These are phyloP conservation scores for Trichoderma citrinoviride DNA, from an alignment of 2,329 filamentous ascomycete genomes.

Conservation along the genomic window DNA sequence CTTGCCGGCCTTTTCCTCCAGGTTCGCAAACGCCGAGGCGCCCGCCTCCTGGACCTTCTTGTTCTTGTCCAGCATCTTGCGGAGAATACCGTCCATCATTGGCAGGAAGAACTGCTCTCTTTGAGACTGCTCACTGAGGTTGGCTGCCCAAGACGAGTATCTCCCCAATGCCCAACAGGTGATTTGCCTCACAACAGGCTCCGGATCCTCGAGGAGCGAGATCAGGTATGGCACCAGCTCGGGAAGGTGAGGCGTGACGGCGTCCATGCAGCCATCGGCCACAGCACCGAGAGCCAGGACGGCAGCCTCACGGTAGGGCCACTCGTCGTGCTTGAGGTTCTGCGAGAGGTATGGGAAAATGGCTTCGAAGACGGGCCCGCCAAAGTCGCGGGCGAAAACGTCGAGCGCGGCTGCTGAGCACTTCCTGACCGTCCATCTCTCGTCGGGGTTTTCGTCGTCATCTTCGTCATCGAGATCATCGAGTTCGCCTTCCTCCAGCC, in stretches of 20 bases:
- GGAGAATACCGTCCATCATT: constrained; percentile 94
- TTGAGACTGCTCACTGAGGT: constrained; percentile 63
- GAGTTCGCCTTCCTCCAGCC: constrained; percentile 85
- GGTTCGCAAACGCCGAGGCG: constrained; percentile 90
- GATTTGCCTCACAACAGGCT: constrained; percentile 92
- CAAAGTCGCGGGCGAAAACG: constrained; percentile 88
- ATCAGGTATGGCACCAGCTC: constrained; percentile 89
- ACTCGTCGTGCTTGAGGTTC: constrained; percentile 83
- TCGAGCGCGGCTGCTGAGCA: constrained; percentile 95
- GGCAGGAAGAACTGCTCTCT: constrained; percentile 83
- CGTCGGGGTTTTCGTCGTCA: constrained; percentile 80
- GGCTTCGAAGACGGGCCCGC: constrained; percentile 80
- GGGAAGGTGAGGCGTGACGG: constrained; percentile 85
- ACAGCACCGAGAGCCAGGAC: constrained; percentile 93
- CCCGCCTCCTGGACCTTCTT: constrained; percentile 97
- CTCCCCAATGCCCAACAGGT: constrained; percentile 96
- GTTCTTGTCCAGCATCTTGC: constrained; percentile 93
- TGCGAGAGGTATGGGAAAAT: constrained; percentile 90
- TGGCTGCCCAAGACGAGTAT: constrained; percentile 89
- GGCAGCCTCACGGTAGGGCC: constrained; percentile 89
- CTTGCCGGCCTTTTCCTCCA: constrained; percentile 88
- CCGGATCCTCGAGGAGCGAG: constrained; percentile 75
- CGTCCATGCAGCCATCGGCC: constrained; percentile 88
- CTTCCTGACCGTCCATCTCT: constrained; percentile 92
- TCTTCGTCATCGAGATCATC: constrained; percentile 72